phyloP scores from a whole-genome alignment of 768 basidiomycete genomes.

The Suillus hirtellus region DNA sequence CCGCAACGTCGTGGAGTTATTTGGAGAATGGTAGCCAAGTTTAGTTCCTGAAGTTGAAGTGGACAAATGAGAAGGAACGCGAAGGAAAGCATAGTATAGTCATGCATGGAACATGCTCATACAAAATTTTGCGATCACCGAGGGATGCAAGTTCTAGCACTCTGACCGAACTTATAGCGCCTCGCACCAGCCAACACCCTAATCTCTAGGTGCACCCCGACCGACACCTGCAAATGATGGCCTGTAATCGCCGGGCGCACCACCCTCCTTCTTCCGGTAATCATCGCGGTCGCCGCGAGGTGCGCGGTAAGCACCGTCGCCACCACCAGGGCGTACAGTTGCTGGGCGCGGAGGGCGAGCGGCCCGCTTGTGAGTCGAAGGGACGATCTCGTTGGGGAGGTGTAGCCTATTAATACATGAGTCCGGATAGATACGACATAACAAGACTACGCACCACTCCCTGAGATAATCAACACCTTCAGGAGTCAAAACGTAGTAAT shows the following conservation, averaged over 20 bases:
- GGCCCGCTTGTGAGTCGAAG: constrained; percentile 96
- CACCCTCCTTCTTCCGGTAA: constrained; percentile 86
- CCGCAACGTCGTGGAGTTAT: constrained; percentile 46
- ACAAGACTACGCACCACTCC: constrained; percentile 56
- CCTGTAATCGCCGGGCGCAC: constrained; percentile 85
- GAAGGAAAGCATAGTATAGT: constrained; percentile 27
- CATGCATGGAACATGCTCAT: constrained; percentile 31
- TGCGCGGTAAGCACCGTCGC: constrained; percentile 78
- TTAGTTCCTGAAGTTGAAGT: constrained; percentile 1
- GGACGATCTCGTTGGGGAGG: constrained; percentile 94
- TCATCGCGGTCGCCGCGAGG: constrained; percentile 89
- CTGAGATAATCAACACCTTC: constrained; percentile 98
- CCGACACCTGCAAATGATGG: constrained; percentile 90
- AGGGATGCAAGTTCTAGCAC: constrained; percentile 4
- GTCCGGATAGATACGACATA: neutral
- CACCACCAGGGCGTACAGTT: constrained; percentile 65
- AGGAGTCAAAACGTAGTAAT: constrained; percentile 96
- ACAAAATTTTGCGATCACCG: constrained; percentile 20
- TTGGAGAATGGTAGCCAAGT: constrained; percentile 32
- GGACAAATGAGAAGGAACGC: constrained; percentile 2
- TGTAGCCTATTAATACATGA: constrained; percentile 64
- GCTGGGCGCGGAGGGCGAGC: constrained; percentile 86
- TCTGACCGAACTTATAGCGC: constrained; percentile 6
- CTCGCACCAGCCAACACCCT: constrained; percentile 10
- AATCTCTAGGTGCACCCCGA: constrained; percentile 81